phyloP scores from a whole-genome alignment of 1,284 basidiomycete species.

The Ganoderma sinense region DNA sequence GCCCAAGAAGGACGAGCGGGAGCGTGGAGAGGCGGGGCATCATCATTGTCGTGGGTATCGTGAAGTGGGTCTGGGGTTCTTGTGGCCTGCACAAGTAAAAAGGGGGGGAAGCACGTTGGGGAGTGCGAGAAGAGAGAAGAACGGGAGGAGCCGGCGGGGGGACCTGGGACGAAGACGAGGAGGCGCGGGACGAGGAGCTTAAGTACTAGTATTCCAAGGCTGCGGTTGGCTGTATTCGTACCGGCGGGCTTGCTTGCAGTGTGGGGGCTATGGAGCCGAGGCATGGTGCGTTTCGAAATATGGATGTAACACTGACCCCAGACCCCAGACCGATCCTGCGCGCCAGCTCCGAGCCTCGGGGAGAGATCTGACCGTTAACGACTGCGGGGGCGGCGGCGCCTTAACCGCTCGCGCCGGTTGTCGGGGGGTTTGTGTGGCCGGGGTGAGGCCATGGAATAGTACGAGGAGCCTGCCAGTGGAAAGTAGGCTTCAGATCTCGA shows the following conservation, averaged over 20 bases:
- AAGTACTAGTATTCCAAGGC: not conserved
- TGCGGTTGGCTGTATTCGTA: not conserved
- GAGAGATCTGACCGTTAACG: not conserved
- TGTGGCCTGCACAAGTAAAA: conserved; percentile 28
- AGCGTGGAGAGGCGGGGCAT: conserved; percentile 51
- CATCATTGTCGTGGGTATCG: conserved; percentile 8
- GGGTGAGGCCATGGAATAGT: not conserved
- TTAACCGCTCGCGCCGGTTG: not conserved
- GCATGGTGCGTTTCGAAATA: not conserved
- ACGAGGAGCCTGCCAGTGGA: no score
- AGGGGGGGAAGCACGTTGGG: conserved; percentile 28
- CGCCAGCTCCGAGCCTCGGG: not conserved
- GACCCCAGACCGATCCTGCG: not conserved
- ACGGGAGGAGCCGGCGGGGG: conserved; percentile 4
- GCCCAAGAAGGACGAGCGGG: conserved; percentile 48
- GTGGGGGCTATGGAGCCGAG: not conserved
- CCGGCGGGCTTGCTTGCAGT: not conserved
- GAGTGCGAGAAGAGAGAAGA: conserved; percentile 19
- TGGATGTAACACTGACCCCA: not conserved
- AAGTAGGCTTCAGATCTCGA: no score
- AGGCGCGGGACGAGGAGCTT: no score
- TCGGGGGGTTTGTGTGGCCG: not conserved
- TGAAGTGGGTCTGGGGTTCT: conserved; percentile 13
- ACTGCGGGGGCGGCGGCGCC: not conserved
- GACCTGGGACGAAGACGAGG: not conserved